Evolutionary conservation across 768 basidiomycete species (phyloP).

Genomic region (Flagelloscypha sp.): DNA sequence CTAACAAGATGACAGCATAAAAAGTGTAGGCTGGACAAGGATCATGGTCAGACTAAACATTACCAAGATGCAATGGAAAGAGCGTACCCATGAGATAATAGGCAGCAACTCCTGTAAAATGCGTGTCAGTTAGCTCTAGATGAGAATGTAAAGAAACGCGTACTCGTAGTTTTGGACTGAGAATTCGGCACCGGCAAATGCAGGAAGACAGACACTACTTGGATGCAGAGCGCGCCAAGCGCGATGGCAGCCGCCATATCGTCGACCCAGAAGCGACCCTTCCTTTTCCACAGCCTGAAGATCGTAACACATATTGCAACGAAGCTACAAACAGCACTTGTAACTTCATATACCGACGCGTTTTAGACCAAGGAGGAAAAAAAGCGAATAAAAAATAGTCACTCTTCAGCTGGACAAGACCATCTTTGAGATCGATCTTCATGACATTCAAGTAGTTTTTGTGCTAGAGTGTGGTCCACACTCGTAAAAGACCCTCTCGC

Average conservation of each 20-base stretch:
- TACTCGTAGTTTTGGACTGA: constrained; percentile 18
- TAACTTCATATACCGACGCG: no score
- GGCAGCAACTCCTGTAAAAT: constrained; percentile 12
- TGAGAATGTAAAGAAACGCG: constrained; percentile 10
- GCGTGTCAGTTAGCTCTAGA: constrained; percentile 7
- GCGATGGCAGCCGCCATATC: constrained; percentile 27
- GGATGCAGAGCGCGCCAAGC: constrained; percentile 18
- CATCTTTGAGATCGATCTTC: no score
- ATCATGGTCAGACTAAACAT: no score
- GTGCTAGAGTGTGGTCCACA: no score
- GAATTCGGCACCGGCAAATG: no score
- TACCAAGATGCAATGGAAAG: no score
- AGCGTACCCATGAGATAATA: constrained; percentile 29
- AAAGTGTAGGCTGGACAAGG: no score
- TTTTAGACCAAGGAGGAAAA: no score
- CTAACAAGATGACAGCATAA: constrained; percentile 32
- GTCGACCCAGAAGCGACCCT: constrained; percentile 26
- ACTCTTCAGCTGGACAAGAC: no score
- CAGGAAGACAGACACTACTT: constrained; percentile 22
- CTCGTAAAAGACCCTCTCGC: no score
- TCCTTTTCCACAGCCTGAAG: constrained; percentile 23
- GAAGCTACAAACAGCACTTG: constrained; percentile 24
- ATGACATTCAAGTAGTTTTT: no score
- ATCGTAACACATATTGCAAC: constrained; percentile 24
- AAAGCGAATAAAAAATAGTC: no score